Evolutionary conservation across 2,329 filamentous ascomycete genomes (phyloP).

Genomic region (Penicillium sp.): DNA sequence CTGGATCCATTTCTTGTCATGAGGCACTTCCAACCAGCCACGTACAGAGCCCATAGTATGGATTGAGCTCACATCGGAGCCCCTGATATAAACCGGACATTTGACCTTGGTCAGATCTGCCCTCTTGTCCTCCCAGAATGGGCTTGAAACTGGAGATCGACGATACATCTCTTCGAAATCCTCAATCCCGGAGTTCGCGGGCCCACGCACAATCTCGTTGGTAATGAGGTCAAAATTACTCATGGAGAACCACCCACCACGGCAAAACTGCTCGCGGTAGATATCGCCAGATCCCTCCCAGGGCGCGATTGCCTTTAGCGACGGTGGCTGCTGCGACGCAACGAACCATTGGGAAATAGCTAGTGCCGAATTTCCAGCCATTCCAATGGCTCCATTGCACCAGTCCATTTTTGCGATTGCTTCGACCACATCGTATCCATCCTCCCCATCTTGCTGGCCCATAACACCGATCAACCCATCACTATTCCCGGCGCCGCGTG

Average conservation of each 20-base stretch:
- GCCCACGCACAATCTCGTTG: constrained; percentile 43
- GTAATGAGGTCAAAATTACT: constrained; percentile 51
- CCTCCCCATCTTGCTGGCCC: constrained; percentile 52
- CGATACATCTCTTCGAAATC: constrained; percentile 51
- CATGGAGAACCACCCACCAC: constrained; percentile 48
- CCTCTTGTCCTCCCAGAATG: constrained; percentile 47
- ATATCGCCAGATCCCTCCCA: constrained; percentile 56
- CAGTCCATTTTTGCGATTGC: constrained; percentile 47
- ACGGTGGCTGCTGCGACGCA: constrained; percentile 48
- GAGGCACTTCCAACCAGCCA: constrained; percentile 44
- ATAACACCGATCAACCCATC: constrained; percentile 46
- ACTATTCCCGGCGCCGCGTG: constrained; percentile 38
- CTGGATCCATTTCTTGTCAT: constrained; percentile 52
- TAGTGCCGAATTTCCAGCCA: constrained; percentile 52
- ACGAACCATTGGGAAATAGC: constrained; percentile 52
- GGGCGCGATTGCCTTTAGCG: constrained; percentile 50
- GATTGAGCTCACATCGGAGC: constrained; percentile 38
- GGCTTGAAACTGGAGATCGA: constrained; percentile 37
- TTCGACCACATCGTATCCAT: constrained; percentile 54
- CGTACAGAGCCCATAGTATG: constrained; percentile 45
- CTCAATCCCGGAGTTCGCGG: constrained; percentile 38
- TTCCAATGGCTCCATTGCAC: constrained; percentile 51
- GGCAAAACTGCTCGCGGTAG: constrained; percentile 53
- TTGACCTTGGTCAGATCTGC: constrained; percentile 43
- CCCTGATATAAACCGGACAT: constrained; percentile 42